Percentiles rank a stretch among this genome's conserved stretches.
Conservation (phyloP, 257 asterid species). For the Nicotiana tabacum region DNA sequence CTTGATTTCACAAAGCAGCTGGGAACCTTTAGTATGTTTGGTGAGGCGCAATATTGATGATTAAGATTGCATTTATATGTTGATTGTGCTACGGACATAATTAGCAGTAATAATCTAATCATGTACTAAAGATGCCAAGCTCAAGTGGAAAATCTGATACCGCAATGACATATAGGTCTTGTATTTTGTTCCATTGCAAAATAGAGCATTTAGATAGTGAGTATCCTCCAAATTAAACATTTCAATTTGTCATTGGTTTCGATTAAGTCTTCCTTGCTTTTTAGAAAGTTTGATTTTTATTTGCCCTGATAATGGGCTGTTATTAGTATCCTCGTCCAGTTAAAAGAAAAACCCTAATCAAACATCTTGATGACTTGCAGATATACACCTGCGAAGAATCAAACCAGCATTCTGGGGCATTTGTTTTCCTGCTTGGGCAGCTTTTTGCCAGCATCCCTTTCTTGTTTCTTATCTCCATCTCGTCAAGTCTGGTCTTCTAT, state of each 20-base stretch:
- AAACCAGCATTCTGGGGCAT: slow-evolving; percentile 80
- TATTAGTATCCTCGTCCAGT: background rate
- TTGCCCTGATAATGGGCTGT: background rate
- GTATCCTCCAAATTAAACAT: background rate
- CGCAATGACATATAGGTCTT: background rate
- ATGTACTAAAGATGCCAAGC: background rate
- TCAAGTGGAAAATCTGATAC: background rate
- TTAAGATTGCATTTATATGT: background rate
- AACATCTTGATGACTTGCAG: slow-evolving; percentile 33
- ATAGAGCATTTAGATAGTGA: background rate
- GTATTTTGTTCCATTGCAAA: background rate
- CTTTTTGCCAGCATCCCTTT: slow-evolving; percentile 84
- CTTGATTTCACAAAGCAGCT: background rate
- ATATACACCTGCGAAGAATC: slow-evolving; percentile 75
- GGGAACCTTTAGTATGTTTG: background rate
- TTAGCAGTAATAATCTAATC: background rate
- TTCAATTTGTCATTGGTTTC: background rate
- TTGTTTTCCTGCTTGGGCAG: slow-evolving; percentile 78
- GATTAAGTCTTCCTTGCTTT: background rate
- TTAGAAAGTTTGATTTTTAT: background rate
- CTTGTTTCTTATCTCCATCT: slow-evolving; percentile 86
- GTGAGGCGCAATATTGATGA: background rate
- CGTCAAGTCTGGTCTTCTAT: slow-evolving; percentile 86
- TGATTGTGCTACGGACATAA: background rate
- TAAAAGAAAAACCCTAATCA: background rate